These are phyloP conservation scores for Anacardium occidentale DNA, from an alignment of 345 rosid genomes.

Conservation along the genomic window DNA sequence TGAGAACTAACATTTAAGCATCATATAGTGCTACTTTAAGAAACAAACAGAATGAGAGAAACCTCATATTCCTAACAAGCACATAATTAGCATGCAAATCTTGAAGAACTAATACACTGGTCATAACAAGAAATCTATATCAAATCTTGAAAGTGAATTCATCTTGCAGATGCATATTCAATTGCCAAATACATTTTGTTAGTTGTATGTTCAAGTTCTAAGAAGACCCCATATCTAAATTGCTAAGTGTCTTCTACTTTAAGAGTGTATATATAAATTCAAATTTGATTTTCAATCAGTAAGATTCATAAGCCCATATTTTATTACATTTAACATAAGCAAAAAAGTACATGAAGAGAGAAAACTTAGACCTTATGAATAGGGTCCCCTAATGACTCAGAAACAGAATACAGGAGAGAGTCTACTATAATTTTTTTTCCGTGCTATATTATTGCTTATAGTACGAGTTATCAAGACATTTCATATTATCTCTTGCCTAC, in stretches of 20 bases:
- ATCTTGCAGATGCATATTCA: background rate
- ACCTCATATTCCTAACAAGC: background rate
- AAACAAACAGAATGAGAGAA: background rate
- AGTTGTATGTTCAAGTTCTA: background rate
- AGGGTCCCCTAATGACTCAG: conserved; percentile 3
- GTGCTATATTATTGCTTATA: conserved; percentile 3
- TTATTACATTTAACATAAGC: background rate
- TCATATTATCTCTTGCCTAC: background rate
- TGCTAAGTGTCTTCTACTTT: background rate
- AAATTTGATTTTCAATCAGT: background rate
- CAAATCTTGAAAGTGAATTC: background rate
- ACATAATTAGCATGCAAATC: background rate
- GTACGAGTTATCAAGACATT: background rate
- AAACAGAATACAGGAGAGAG: conserved; percentile 11
- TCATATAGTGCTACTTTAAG: background rate
- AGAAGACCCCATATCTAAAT: background rate
- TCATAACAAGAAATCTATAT: background rate
- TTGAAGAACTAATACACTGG: background rate
- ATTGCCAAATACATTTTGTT: background rate
- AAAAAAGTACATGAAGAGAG: background rate
- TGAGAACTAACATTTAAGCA: background rate
- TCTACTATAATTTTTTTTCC: background rate
- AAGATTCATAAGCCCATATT: background rate
- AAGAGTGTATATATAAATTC: background rate
- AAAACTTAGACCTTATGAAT: too few relatives aligned